Base-by-base conservation (phyloP, 2,329 filamentous ascomycete species). In the Aspergillus fumigatiaffinis region DNA sequence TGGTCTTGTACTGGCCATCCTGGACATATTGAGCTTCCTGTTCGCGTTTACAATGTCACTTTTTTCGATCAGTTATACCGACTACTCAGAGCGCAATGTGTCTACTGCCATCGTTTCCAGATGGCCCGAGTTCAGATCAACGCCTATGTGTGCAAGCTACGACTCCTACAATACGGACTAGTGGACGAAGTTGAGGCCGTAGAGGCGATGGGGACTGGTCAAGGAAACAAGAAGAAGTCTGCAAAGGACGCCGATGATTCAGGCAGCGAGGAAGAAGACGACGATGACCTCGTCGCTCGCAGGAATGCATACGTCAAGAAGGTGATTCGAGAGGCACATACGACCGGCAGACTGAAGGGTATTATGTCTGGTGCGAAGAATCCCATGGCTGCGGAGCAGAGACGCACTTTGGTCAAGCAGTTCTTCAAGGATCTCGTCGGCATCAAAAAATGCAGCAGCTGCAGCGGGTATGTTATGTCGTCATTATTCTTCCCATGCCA, bases 21-120 rank as follows among this genome's bases (percentile, higher is more conserved):
- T 58, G 95, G 94, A 53, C 94, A 99, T 71, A 96, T 99, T 73
- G 91, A 97, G 67, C 86, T 99, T 12, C 92, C 94, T 14, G 88
- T 92, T 12, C 91, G 90, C 50, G 90, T 97, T 53, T 99, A 97
- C 73, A 93, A 99, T 74, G 91, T 93, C n/a, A 89, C 92, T 1
- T 97, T 97, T 70, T 89, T 99, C 81, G 92, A 97, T 71, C 92
- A 97, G 73, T 84, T 92, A 53, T 84, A 95, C 62, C 88, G 90
- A 48, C 81, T 99, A 49, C 82, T 99, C 21, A 87, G 92, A 66
- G 89, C 91, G 54, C 89, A 93, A 74, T 99, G 94, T 73, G 84
- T 88, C 58, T 97, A 96, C 78, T 99, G 95, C 76, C 88, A 92
- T 70, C 86, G 87, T 56, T 87, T 99, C 64, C 91, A 89, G 70